Evolutionary conservation across 768 basidiomycete genomes (phyloP), one percentile per base, ranked within the genome.

Genomic region (Phylloporus sp.): DNA sequence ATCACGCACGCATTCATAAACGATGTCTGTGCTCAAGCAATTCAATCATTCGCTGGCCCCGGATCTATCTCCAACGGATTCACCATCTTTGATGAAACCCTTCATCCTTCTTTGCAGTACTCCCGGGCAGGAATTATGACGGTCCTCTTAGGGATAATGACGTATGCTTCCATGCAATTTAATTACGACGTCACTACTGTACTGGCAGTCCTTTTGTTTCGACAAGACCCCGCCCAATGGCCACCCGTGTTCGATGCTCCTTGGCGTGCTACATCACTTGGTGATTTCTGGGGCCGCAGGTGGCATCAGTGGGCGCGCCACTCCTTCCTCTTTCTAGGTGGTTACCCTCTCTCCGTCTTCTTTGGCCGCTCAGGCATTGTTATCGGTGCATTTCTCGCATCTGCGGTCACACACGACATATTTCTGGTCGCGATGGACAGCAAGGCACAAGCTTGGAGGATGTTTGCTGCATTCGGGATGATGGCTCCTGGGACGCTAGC

Each of bases 341-440:
- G 61, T 2, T 44, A 49, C 12, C 70, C 70, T 2, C 40, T 67
- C 18, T 63, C 62, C 18, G 52, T 64, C 26, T 36, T 82, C 12
- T 59, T 78, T 16, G 84, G 85, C 2, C 74, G 76, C 9, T 46
- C 62, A 1, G 82, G 79, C 3, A 70, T 66, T 52, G n/a, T n/a
- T n/a, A n/a, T n/a, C n/a, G n/a, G n/a, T n/a, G n/a, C n/a, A n/a
- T n/a, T n/a, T n/a, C n/a, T 79, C 2, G 60, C 76, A 5, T 87
- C 85, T 0, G 83, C 72, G 2, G 31, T 82, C 9, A 60, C 84
- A 11, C 86, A 88, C 54, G 71, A 80, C 49, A 39, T 77, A 5
- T 74, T 76, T 6, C 41, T 80, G 42, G 79, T 78, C 74, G 74
- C 76, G 0, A 72, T 84, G 73, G 76, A 77, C 3, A 61, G 67